Conservation (phyloP, 2,329 filamentous ascomycete species). For the Cladosporium sphaerospermum region DNA sequence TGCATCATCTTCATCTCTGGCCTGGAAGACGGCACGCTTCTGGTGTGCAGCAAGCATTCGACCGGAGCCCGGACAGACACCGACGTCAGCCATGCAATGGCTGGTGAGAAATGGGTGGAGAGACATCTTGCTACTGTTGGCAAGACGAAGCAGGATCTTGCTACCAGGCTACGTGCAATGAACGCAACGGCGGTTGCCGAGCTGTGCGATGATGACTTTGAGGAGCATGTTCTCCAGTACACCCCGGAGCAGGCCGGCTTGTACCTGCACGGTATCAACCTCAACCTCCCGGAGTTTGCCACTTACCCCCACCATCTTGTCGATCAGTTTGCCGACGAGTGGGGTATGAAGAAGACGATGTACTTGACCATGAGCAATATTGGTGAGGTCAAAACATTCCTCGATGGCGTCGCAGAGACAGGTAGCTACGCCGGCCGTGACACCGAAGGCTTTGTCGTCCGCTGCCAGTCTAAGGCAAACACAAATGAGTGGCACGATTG, state of each 20-base stretch:
- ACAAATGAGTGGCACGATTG: constrained; percentile 66
- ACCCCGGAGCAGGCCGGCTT: constrained; percentile 75
- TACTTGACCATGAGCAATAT: constrained; percentile 72
- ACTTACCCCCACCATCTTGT: constrained; percentile 81
- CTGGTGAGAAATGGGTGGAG: constrained; percentile 76
- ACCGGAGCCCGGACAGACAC: constrained; percentile 71
- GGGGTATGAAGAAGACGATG: constrained; percentile 89
- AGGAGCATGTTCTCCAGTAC: constrained; percentile 94
- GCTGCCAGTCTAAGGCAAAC: constrained; percentile 61
- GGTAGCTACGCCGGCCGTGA: constrained; percentile 86
- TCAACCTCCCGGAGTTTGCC: constrained; percentile 86
- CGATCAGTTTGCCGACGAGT: constrained; percentile 80
- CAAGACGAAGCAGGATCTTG: constrained; percentile 72
- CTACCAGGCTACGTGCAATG: constrained; percentile 64
- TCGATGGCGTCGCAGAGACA: constrained; percentile 79
- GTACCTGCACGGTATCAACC: constrained; percentile 92
- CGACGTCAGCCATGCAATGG: constrained; percentile 72
- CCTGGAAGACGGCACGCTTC: constrained; percentile 76
- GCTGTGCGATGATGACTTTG: constrained; percentile 90
- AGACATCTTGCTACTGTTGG: constrained; percentile 70
- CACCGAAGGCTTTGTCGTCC: constrained; percentile 93
- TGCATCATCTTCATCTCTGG: constrained; percentile 98
- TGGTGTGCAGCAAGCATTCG: constrained; percentile 99
- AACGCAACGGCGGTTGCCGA: constrained; percentile 95
- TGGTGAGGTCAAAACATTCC: constrained; percentile 66